Evolutionary conservation across 2,329 filamentous ascomycete species (phyloP).

Genomic region (Apiospora koreana): DNA sequence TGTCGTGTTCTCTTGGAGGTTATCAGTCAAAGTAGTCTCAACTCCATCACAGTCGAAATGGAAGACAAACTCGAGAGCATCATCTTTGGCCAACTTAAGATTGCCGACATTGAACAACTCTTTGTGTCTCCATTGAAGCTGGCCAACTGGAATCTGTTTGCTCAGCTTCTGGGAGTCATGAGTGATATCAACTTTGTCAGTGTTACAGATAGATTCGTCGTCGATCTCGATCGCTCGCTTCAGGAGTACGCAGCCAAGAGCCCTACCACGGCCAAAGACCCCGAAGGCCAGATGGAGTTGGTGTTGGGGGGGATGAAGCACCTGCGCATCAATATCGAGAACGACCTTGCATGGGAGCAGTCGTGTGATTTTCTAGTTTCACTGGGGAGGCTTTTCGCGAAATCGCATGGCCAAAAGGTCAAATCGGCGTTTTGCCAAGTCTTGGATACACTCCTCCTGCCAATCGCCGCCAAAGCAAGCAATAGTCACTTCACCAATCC

Average conservation of each 20-base stretch:
- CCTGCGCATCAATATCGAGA: conserved; percentile 72
- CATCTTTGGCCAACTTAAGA: conserved; percentile 93
- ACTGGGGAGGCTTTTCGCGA: conserved; percentile 79
- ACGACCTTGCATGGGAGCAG: conserved; percentile 76
- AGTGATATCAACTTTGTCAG: conserved; percentile 87
- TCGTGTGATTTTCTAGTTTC: conserved; percentile 87
- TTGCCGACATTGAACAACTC: conserved; percentile 80
- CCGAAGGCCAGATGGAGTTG: conserved; percentile 82
- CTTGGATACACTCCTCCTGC: conserved; percentile 81
- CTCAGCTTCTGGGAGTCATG: conserved; percentile 92
- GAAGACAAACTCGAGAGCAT: conserved; percentile 92
- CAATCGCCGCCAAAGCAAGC: conserved; percentile 79
- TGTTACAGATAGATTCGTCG: conserved; percentile 79
- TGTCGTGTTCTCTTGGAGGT: conserved; percentile 94
- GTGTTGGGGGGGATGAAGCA: conserved; percentile 92
- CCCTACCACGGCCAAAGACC: conserved; percentile 59
- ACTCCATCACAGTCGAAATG: conserved; percentile 85
- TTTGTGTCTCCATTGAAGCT: conserved; percentile 78
- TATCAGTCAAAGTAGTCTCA: conserved; percentile 83
- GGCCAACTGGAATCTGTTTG: conserved; percentile 95
- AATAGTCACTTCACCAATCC: conserved; percentile 75
- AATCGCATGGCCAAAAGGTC: conserved; percentile 82
- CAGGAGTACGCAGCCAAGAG: conserved; percentile 74
- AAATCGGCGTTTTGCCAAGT: conserved; percentile 96
- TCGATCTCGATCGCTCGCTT: conserved; percentile 77